Percentiles rank a stretch among this genome's conserved stretches.
Conservation (phyloP, 2,329 filamentous ascomycete genomes). For the Fusarium temperatum region DNA sequence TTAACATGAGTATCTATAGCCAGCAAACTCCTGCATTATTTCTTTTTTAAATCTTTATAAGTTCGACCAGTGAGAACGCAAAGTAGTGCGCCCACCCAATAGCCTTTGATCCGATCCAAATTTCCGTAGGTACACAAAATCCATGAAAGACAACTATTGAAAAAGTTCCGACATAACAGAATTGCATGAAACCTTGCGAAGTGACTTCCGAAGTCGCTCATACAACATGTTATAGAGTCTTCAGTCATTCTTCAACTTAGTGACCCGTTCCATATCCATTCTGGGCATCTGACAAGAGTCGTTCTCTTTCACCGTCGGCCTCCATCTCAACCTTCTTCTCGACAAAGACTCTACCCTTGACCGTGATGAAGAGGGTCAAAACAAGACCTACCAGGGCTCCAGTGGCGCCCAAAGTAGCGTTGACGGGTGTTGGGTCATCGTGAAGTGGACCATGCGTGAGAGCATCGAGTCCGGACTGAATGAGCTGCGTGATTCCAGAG, state of each 20-base stretch:
- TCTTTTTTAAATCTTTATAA: neutral
- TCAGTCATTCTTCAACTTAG: neutral
- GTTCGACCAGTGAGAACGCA: neutral
- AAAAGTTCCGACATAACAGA: neutral
- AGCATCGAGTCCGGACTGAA: slow-evolving; percentile 74
- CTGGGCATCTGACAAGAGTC: slow-evolving; percentile 15
- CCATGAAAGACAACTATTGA: no score
- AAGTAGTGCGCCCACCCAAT: accelerated
- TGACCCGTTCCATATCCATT: slow-evolving; percentile 8
- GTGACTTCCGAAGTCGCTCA: accelerated
- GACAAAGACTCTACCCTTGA: slow-evolving; percentile 19
- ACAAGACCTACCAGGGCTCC: slow-evolving; percentile 5
- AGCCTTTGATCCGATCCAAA: neutral
- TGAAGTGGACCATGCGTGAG: slow-evolving; percentile 57
- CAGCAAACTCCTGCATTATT: neutral
- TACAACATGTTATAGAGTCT: neutral
- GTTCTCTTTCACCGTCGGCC: slow-evolving; percentile 21
- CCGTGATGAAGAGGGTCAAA: slow-evolving; percentile 8
- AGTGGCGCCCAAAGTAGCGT: neutral
- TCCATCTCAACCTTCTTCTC: slow-evolving; percentile 26
- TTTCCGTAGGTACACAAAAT: no score
- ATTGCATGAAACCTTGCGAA: accelerated
- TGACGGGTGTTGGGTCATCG: slow-evolving; percentile 15
- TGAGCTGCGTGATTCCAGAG: slow-evolving; percentile 76
- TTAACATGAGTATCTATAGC: neutral